Base-by-base conservation (phyloP, 371 early-diverging fungal species). In the Mortierella sp. region DNA sequence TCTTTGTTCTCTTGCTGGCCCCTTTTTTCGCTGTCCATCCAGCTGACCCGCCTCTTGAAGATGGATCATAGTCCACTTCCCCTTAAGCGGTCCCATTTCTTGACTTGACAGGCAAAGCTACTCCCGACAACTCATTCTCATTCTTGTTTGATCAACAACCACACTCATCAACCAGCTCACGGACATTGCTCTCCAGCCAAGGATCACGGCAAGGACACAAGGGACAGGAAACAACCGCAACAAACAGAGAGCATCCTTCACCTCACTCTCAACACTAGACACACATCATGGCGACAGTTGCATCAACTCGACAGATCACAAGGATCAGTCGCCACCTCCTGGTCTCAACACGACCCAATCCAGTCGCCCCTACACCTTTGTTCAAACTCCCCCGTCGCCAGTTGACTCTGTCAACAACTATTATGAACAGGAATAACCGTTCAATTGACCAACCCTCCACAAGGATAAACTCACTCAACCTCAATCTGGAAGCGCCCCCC, bases 371-470 rank as follows among this genome's bases (percentile, higher is more conserved):
- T 9, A 31, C 67, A 13, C 21, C 19, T 4, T 1, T 19, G 19
- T 67, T 67, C 40, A 24, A 37, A 67, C 43, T 21, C 19, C 16
- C 6, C 3, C 67, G 67, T 24, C 67, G 28, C 44, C 48, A 37
- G 21, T 40, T 67, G 24, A 67, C 67, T 6, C 34, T 67, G 21
- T 67, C 67, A 37, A 67, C 67, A 24, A 11, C 43, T 10, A 21
- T 19, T 21, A 26, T 46, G 34, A 61, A 64, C 34, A 59, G 61
- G 48, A 34, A 46, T 24, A 48, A 24, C 9, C 61, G 61, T 14
- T 21, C 69, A 5, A 61, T 78, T 24, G 79, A 78, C 28, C 71
- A 72, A 26, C 83, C 83, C 26, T 70, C 83, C 1, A 76, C 79
- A 1, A 73, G 79, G 9, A 43, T 82, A 43, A 73, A 76, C 19